These are phyloP conservation scores for Paramecium tetraurelia DNA, from an alignment of 73 alveolate species.

Conservation along the genomic window DNA sequence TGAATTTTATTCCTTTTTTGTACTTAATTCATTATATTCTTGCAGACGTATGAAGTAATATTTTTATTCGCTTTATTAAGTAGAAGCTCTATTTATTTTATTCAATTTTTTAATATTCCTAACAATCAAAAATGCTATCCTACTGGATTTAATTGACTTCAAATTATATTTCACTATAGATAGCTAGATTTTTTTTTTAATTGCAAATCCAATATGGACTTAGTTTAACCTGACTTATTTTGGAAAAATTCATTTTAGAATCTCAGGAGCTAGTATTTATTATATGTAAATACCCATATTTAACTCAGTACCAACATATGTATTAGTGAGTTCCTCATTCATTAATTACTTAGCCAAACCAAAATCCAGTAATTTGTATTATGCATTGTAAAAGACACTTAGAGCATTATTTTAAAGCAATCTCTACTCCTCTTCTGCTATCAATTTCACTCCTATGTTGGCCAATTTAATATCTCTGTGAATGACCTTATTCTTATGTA, in stretches of 20 bases:
- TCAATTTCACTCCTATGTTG: not conserved
- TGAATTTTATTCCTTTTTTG: not conserved
- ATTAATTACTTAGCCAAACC: not conserved
- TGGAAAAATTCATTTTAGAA: not conserved
- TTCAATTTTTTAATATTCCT: not conserved
- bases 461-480: constrained; percentile 29
- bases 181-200: not conserved
- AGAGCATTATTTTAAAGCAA: not conserved
- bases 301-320: constrained; percentile 2
- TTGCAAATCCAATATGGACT: not conserved
- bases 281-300: not conserved
- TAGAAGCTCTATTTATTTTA: not conserved
- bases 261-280: constrained; percentile 25
- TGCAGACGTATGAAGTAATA: not conserved
- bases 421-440: not conserved
- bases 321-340: not conserved
- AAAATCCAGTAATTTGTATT: not conserved
- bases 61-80: not conserved
- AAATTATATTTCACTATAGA: not conserved
- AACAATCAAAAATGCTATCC: not conserved
- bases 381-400: not conserved
- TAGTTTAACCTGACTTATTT: not conserved
- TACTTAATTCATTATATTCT: not conserved
- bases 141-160: not conserved
- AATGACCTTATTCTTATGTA: not conserved